phyloP scores from a whole-genome alignment of 306 rosid genomes.

The Datisca glomerata region DNA sequence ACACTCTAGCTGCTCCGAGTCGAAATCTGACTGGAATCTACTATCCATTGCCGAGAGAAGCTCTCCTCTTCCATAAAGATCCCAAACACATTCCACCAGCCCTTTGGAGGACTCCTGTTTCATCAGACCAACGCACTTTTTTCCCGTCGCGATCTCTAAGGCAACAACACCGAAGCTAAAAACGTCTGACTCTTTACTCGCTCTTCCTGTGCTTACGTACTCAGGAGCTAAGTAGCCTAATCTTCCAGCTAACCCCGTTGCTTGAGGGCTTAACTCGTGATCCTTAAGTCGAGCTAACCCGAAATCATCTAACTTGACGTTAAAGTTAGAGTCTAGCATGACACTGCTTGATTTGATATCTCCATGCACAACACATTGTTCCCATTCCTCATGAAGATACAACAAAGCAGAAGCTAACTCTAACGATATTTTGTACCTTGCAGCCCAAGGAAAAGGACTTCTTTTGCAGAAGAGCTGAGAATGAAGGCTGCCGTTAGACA shows the following conservation, averaged over 20 bases:
- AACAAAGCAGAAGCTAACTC: conserved; percentile 58
- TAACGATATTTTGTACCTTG: conserved; percentile 45
- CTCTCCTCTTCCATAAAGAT: conserved; percentile 44
- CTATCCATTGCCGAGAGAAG: conserved; percentile 31
- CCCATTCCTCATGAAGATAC: conserved; percentile 78
- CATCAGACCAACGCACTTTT: conserved; percentile 40
- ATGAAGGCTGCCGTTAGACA: conserved; percentile 78
- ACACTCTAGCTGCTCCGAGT: conserved; percentile 31
- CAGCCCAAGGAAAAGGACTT: conserved; percentile 27
- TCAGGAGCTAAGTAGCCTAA: conserved; percentile 70
- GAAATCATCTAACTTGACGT: conserved; percentile 64
- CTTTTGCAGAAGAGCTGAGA: conserved; percentile 41
- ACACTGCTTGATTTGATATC: conserved; percentile 69
- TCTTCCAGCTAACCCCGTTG: conserved; percentile 64
- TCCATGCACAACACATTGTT: conserved; percentile 72
- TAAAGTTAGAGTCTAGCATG: conserved; percentile 58
- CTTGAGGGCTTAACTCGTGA: conserved; percentile 58
- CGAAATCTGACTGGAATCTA: conserved; percentile 25
- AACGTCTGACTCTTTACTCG: conserved; percentile 62
- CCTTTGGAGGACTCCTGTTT: conserved; percentile 28
- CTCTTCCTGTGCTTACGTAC: conserved; percentile 52
- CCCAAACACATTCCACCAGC: conserved; percentile 70
- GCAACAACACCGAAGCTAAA: conserved; percentile 66
- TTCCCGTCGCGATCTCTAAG: conserved; percentile 61
- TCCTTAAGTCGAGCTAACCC: conserved; percentile 64